These are phyloP conservation scores for Ettlia oleoabundans DNA, from an alignment of 139 green algal species.

Conservation along the genomic window DNA sequence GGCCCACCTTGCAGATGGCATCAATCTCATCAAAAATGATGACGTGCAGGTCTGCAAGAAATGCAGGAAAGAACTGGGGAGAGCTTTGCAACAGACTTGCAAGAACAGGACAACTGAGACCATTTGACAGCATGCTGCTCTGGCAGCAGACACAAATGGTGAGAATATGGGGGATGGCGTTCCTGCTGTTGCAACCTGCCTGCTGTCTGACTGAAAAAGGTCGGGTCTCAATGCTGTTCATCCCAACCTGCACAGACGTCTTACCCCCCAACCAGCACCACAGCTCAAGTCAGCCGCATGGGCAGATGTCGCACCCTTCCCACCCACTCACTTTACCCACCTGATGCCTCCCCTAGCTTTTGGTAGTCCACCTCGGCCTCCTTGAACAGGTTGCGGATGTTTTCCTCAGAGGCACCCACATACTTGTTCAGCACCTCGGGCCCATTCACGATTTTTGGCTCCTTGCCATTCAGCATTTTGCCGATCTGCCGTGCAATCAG, in stretches of 20 bases:
- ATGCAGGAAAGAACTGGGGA: background rate
- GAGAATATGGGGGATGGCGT: too few species aligned
- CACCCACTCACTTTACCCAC: background rate
- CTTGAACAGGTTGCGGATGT: conserved; percentile 96
- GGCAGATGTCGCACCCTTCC: background rate
- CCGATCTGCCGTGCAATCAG: conserved; percentile 99
- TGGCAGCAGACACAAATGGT: too few species aligned
- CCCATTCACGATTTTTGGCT: conserved; percentile 94
- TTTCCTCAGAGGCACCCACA: conserved; percentile 96
- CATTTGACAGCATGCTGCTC: too few species aligned
- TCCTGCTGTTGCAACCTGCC: too few species aligned
- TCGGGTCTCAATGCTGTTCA: too few species aligned
- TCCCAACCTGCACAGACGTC: too few species aligned
- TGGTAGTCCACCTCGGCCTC: conserved; percentile 91
- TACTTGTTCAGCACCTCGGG: conserved; percentile 91
- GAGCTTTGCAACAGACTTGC: too few species aligned
- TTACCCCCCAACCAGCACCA: background rate
- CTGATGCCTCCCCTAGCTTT: conserved; percentile 65
- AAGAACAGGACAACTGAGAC: too few species aligned
- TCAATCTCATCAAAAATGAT: conserved; percentile 99
- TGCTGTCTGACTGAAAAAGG: too few species aligned
- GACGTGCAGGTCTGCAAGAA: conserved; percentile 87
- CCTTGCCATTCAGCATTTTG: conserved; percentile 99
- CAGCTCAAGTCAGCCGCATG: too few species aligned
- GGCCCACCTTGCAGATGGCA: conserved; percentile 96